Base-by-base conservation (phyloP, 2,329 filamentous ascomycete genomes). In the Cladosporium velox region DNA sequence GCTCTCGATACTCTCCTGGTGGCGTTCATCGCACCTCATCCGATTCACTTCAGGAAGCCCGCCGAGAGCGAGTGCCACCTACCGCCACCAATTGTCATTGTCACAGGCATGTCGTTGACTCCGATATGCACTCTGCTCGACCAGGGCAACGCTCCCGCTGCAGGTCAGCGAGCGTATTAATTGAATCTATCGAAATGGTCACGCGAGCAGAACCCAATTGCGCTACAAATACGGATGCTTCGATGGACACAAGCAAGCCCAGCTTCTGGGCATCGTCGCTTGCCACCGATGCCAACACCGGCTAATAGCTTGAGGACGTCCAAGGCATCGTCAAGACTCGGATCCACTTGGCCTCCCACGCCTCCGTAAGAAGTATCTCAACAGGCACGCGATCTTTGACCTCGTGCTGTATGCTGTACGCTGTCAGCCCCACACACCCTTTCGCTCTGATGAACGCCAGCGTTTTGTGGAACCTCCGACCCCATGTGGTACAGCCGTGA, bases 251-350 rank as follows among this genome's bases (percentile, higher is more conserved):
- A 59, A 59, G 57, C 57, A 59, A 59, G 41, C 18, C 35, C 38
- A 35, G 34, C 8, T 2, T n/a, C 49, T 54, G 30, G 32, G 34
- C 60, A 28, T 51, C 32, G 10, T 54, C 30, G 15, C 51, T 32
- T 64, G 52, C 32, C 28, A 55, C 28, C 52, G 30, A 30, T 57
- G 61, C 61, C 61, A 64, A 64, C 38, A 44, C 61, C 61, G 51
- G 34, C n/a, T 44, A 57, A 47, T 57, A 44, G 61, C 61, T 64
- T 64, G 61, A 64, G 26, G 18, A 26, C 18, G 55, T 41, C 61
- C 61, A 64, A 57, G 61, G 57, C 51, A 57, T 64, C 34, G 1
- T 57, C 35, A 57, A 57, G 51, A 57, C 10, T 30, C 32, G 21
- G 51, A 52, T 32, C 61, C 61, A 57, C 61, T 47, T 49, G 49